Base-by-base conservation (phyloP, 2,329 filamentous ascomycete species). In the Emergomyces orientalis region DNA sequence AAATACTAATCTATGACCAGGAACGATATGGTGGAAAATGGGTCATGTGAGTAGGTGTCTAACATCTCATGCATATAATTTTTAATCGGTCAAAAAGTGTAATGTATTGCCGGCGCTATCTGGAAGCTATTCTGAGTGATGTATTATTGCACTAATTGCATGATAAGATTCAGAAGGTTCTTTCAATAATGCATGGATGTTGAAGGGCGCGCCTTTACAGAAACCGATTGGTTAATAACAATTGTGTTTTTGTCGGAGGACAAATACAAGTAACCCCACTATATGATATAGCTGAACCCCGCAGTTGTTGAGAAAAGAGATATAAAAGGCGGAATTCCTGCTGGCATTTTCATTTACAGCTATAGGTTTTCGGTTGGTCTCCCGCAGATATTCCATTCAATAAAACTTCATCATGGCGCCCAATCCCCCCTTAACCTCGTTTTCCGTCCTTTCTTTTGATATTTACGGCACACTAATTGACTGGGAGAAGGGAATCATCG, bases 391-490 rank as follows among this genome's bases (percentile, higher is more conserved):
- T 19, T 6, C 4, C 22, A 1, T 39, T 22, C 37, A 43, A 7
- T 43, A 7, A 22, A 27, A 22, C 22, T 13, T 2, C 30, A 37
- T 1, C 13, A 64, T 64, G 61, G 54, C 49, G 5, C 5, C 34
- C 19, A 58, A 56, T 11, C 62, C 62, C 17, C 49, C 60, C 11
- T 68, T 75, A 25, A 67, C 69, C 9, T 70, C 76, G 61, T 82
- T 79, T 71, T 75, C 75, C 30, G 74, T 84, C 64, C 82, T 90
- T 59, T 86, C 85, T 69, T 91, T 92, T 75, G 89, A 93, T 75
- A 86, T 88, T 77, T 92, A 89, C 73, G 88, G 89, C 73, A 93
- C 89, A 0, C 81, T 92, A 3, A 84, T 92, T 64, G 88, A 92
- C 78, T 91, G 88, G 88, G 87, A 91, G 72, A 72, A 77, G n/a